A percentile compares a stretch with the other conserved stretches of the same genome.
These are phyloP conservation scores for Otatea glauca DNA, from an alignment of 176 grass and related monocot genomes.

Conservation along the genomic window DNA sequence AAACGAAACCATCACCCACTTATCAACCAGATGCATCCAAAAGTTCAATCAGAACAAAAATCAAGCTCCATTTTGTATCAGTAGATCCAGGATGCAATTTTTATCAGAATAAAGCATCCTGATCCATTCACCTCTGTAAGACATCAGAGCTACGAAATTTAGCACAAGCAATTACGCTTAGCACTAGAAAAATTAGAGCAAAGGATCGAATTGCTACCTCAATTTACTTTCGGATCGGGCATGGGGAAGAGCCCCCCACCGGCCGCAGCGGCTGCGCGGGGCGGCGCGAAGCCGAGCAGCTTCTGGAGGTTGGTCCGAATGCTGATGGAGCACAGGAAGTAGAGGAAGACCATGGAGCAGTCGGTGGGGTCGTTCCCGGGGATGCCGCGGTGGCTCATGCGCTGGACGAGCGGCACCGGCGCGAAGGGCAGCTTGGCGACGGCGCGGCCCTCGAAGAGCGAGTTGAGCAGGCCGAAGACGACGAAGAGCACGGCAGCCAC, in stretches of 20 bases:
- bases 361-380: constrained; percentile 84
- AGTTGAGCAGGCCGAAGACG: constrained; percentile 95
- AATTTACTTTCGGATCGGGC: constrained; percentile 90
- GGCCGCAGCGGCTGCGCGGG: constrained; percentile 62
- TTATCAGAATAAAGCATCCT: background rate
- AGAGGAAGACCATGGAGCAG: constrained; percentile 99
- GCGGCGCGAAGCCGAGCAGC: constrained; percentile 83
- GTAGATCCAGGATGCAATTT: constrained; percentile 30
- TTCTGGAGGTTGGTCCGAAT: constrained; percentile 98
- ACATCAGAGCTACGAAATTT: background rate
- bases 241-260: constrained; percentile 81
- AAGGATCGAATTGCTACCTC: constrained; percentile 45
- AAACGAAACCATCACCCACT: background rate
- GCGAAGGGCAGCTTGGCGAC: constrained; percentile 87
- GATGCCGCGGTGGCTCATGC: constrained; percentile 96
- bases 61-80: background rate
- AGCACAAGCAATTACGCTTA: background rate
- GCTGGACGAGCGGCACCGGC: constrained; percentile 77
- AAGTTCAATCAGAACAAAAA: constrained; percentile 4
- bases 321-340: constrained; percentile 99
- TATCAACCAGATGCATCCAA: background rate
- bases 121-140: background rate
- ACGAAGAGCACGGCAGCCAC: constrained; percentile 89
- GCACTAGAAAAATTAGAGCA: background rate
- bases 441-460: constrained; percentile 87